Conservation (phyloP, 371 early-diverging fungal species). For the Apophysomyces ossiformis region DNA sequence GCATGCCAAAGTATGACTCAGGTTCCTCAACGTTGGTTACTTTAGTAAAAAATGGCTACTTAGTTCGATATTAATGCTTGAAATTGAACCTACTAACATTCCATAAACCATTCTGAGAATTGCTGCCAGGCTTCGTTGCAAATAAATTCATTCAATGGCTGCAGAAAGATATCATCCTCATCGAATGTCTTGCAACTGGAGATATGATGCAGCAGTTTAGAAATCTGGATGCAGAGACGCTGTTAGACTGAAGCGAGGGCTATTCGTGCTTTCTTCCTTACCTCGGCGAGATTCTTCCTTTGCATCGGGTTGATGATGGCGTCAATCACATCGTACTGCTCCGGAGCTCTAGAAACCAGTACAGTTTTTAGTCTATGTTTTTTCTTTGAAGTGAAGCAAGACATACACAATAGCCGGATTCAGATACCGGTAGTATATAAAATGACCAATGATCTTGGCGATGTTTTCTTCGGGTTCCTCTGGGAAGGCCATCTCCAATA, state of each 20-base stretch:
- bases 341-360: conserved; percentile 79
- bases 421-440: conserved; percentile 96
- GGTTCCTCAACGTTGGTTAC: conserved; percentile 86
- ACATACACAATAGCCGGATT: conserved; percentile 96
- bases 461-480: conserved; percentile 79
- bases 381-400: background rate
- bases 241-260: background rate
- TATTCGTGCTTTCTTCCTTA: conserved; percentile 20
- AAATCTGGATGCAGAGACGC: conserved; percentile 52
- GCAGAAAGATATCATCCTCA: conserved; percentile 73
- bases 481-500: conserved; percentile 82
- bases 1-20: conserved; percentile 89
- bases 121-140: conserved; percentile 63
- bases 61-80: too few relatives aligned
- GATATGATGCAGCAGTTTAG: conserved; percentile 92
- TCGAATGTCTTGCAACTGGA: conserved; percentile 79
- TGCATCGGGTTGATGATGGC: conserved; percentile 82
- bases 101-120: conserved; percentile 79
- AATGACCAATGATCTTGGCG: conserved; percentile 86
- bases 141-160: conserved; percentile 84
- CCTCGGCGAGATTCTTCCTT: conserved; percentile 94
- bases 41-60: conserved; percentile 15
- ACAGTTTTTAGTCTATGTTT: background rate
- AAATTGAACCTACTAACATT: conserved; percentile 46
- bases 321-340: conserved; percentile 95